Base-by-base conservation (phyloP, 441 rosid genomes). In the Sinapis alba region DNA sequence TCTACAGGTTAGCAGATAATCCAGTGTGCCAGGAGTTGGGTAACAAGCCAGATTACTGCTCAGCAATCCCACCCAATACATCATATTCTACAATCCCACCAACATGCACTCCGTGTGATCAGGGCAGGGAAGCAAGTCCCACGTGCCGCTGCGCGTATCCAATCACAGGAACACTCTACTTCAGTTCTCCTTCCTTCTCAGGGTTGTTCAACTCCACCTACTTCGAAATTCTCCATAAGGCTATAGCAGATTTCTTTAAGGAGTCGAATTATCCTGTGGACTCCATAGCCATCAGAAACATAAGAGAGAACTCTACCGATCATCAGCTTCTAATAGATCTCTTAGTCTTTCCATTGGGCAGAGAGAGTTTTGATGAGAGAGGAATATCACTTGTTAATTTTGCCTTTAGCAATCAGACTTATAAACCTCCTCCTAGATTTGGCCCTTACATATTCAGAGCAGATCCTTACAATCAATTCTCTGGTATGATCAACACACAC, bases 131-230 rank as follows among this genome's bases (percentile, higher is more conserved):
- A 70, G 75, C 90, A 19, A 87, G 91, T 81, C 89, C 96, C 19
- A 71, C 12, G 7, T 90, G 95, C 27, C 41, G 6, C 7, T 90
- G 90, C 54, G 77, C 74, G 11, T 58, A 80, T 81, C 91, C 99
- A 32, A 78, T 82, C 72, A 83, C 59, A 12, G 99, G 99, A 73
- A 57, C 16, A 24, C 45, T 95, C 65, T 4, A 3, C 16, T 89
- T 95, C 78, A 83, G 89, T 66, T 86, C 90, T 71, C 79, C 94
- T 81, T 74, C 84, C 18, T 93, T 93, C 82, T 87, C 97, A 26
- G 76, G 76, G 82, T 78, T 82, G 30, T 65, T 8, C 72, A 84
- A 84, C 70, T 0, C 6, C 5, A 74, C 81, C 6, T n/a, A 65
- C 73, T 93, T 77, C 6, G 3, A 0, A 9, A 3, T 0, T 6